Conservation (phyloP, 1,284 basidiomycete species). For the Ceratobasidium papillatum region DNA sequence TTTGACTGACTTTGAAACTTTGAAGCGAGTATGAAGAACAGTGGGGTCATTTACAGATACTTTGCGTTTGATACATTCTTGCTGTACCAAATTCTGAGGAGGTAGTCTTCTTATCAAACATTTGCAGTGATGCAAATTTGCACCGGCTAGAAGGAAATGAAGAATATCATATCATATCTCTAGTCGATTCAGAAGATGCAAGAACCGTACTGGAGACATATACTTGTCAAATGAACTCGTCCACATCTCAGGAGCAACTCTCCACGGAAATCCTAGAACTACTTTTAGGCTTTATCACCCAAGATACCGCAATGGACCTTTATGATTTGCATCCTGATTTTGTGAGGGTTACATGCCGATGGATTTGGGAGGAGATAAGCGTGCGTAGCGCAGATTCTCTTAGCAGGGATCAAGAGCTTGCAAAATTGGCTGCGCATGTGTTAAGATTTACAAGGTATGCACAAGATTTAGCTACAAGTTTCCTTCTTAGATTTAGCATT, state of each 20-base stretch:
- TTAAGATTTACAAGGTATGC: background rate
- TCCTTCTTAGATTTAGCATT: background rate
- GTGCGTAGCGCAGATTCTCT: background rate
- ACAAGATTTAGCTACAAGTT: background rate
- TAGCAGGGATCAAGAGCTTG: background rate
- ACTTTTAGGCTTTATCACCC: background rate
- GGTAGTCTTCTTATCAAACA: background rate
- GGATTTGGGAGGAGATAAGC: conserved; percentile 3
- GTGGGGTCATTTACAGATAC: background rate
- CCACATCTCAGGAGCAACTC: background rate
- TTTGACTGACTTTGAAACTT: background rate
- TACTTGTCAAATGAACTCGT: background rate
- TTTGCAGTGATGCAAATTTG: background rate
- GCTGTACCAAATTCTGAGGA: background rate
- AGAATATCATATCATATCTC: background rate
- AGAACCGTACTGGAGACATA: conserved; percentile 4
- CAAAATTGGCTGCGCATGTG: background rate
- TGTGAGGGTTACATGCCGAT: background rate
- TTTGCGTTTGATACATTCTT: conserved; percentile 2
- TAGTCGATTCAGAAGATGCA: background rate
- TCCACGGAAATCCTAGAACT: background rate
- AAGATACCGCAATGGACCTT: background rate
- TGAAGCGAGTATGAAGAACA: background rate
- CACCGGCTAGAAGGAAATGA: background rate
- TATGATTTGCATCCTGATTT: background rate